Evolutionary conservation across 805 yeast species (phyloP).

Genomic region (Metschnikowia cerradonensis): DNA sequence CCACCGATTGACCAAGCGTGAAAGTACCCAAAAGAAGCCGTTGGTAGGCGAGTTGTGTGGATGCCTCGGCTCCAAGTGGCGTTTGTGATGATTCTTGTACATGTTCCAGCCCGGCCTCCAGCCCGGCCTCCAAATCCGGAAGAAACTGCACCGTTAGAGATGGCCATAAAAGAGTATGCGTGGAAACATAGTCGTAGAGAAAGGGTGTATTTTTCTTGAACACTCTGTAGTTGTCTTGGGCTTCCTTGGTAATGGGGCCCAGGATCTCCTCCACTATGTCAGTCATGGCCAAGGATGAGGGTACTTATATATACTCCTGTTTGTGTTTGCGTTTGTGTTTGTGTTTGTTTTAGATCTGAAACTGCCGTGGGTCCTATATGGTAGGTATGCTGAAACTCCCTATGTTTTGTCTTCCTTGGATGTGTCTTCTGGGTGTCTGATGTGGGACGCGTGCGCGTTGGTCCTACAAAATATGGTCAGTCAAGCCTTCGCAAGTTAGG

Average conservation of each 20-base stretch:
- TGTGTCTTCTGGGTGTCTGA: not conserved
- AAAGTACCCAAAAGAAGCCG: conserved; percentile 18
- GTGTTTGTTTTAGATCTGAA: not conserved
- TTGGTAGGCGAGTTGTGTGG: conserved; percentile 13
- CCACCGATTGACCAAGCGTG: conserved; percentile 19
- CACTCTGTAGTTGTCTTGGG: conserved; percentile 41
- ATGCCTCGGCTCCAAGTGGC: not conserved
- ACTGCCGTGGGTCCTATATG: too few species aligned
- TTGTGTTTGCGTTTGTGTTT: not conserved
- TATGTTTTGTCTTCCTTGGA: too few species aligned
- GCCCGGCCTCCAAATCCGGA: conserved; percentile 43
- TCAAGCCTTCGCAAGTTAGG: too few species aligned
- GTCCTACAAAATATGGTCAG: too few species aligned
- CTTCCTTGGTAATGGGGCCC: conserved; percentile 25
- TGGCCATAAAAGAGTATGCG: conserved; percentile 61
- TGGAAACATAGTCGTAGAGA: conserved; percentile 50
- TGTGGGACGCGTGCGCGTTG: not conserved
- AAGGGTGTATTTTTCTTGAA: conserved; percentile 63
- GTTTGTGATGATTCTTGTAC: not conserved
- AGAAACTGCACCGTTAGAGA: conserved; percentile 58
- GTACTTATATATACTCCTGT: not conserved
- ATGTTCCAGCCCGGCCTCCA: not conserved
- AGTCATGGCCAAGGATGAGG: not conserved
- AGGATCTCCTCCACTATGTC: not conserved
- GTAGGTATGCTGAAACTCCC: too few species aligned